Base-by-base conservation (phyloP, 148 eudicot genomes). In the Nepenthes gracilis region DNA sequence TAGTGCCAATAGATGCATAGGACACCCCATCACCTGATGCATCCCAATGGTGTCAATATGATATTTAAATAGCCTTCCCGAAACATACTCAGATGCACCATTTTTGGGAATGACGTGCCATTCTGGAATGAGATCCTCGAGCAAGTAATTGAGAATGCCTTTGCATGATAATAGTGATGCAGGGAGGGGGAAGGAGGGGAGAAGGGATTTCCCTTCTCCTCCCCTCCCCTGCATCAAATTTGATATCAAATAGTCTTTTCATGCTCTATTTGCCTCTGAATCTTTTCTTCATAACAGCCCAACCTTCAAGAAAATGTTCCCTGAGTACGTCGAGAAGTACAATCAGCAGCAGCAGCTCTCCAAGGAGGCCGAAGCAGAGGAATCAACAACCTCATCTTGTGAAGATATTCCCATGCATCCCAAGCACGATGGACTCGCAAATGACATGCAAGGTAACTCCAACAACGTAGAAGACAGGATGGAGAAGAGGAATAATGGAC, bases 281-380 rank as follows among this genome's bases (percentile, higher is more conserved):
- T 36, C 36, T 58, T 47, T 2, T 47, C 35, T 68, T 23, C 37
- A 47, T 32, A 9, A 77, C 67, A 92, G 98, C 60, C 47, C 81
- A 15, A 77, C 85, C 23, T 92, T 92, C 63, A 81, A 83, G 84
- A 86, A 85, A 72, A 69, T 92, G 72, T 92, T 92, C 67, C 98
- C 98, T 0, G 98, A 92, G 66, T 92, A 85, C 36, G 79, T 92
- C 37, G 96, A 92, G 68, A 83, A 83, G 82, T 80, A 83, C 58
- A 83, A 82, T 62, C 77, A 88, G 59, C 74, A 62, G 72, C 79
- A 51, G 62, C 79, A 51, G 62, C 79, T 79, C 34, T 66, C 78
- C 12, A 79, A 77, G 66, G 77, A 83, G 68, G 64, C 73, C 51
- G 78, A 58, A 64, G 36, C 47, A 36, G 78, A 71, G 68, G 70